Evolutionary conservation across 306 rosid genomes (phyloP).

Genomic region (Geum urbanum): DNA sequence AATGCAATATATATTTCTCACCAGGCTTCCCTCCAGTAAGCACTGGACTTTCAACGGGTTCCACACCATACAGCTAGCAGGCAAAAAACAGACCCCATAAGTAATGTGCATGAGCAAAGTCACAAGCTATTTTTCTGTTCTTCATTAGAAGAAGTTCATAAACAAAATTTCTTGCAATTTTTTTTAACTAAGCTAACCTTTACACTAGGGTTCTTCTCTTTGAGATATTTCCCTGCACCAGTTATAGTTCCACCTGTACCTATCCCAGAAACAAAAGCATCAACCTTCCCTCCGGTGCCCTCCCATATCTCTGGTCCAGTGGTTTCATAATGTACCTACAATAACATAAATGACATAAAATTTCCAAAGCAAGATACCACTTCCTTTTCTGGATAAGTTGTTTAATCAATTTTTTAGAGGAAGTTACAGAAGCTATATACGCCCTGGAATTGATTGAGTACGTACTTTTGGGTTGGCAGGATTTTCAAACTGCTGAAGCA

Average conservation of each 20-base stretch:
- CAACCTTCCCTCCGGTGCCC: slow-evolving; percentile 60
- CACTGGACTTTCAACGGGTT: slow-evolving; percentile 74
- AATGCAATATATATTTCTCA: slow-evolving; percentile 25
- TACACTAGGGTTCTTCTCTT: slow-evolving; percentile 63
- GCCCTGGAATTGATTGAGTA: slow-evolving; percentile 6
- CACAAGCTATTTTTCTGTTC: slow-evolving; percentile 1
- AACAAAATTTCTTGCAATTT: background rate
- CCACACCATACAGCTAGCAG: slow-evolving; percentile 65
- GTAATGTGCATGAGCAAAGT: slow-evolving; percentile 5
- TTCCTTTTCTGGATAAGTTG: background rate
- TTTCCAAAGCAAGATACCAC: background rate
- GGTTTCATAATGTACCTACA: slow-evolving; percentile 73
- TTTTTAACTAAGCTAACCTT: slow-evolving; percentile 38
- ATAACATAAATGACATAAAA: background rate
- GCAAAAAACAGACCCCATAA: slow-evolving; percentile 14
- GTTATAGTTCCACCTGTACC: slow-evolving; percentile 85
- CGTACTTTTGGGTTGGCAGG: slow-evolving; percentile 83
- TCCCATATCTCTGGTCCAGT: slow-evolving; percentile 90
- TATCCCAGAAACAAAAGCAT: slow-evolving; percentile 66
- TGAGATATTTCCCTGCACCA: slow-evolving; percentile 73
- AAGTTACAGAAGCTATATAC: background rate
- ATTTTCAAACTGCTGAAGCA: slow-evolving; percentile 79
- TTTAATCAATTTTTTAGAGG: too few relatives aligned
- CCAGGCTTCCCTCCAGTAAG: slow-evolving; percentile 89
- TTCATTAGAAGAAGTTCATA: slow-evolving; percentile 2